Conservation (phyloP, 2,329 filamentous ascomycete genomes). For the Claviceps sp. region DNA sequence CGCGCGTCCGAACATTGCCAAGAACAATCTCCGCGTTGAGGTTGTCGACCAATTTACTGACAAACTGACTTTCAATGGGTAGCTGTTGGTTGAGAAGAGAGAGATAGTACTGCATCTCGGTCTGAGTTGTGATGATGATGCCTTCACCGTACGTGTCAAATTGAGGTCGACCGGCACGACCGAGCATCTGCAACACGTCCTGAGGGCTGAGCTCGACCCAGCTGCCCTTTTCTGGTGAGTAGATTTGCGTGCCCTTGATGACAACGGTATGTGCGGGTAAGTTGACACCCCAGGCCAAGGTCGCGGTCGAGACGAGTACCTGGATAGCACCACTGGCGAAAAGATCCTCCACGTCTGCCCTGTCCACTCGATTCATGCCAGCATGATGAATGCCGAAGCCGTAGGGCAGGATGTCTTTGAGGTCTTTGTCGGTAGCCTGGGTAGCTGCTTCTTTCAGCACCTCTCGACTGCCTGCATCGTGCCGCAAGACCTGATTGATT, state of each 20-base stretch:
- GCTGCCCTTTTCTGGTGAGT: slow-evolving; percentile 95
- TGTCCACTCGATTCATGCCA: slow-evolving; percentile 90
- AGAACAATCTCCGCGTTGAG: slow-evolving; percentile 93
- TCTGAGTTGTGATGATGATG: slow-evolving; percentile 94
- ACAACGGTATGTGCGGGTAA: slow-evolving; percentile 94
- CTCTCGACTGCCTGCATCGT: slow-evolving; percentile 82
- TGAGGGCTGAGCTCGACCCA: slow-evolving; percentile 97
- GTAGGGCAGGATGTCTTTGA: slow-evolving; percentile 91
- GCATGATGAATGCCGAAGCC: slow-evolving; percentile 98
- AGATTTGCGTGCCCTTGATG: slow-evolving; percentile 96
- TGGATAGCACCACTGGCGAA: slow-evolving; percentile 86
- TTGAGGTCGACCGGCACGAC: slow-evolving; percentile 88
- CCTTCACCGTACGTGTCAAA: slow-evolving; percentile 97
- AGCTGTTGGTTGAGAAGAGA: slow-evolving; percentile 94
- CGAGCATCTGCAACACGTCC: slow-evolving; percentile 96
- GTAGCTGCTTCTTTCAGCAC: slow-evolving; percentile 77
- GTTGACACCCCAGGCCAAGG: slow-evolving; percentile 98
- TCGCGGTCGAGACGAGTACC: slow-evolving; percentile 92
- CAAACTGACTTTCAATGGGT: slow-evolving; percentile 92
- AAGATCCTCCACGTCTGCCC: slow-evolving; percentile 87
- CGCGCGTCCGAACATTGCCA: slow-evolving; percentile 78
- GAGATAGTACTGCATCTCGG: slow-evolving; percentile 92
- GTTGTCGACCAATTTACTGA: slow-evolving; percentile 87
- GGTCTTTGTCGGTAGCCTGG: slow-evolving; percentile 67
- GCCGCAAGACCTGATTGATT: slow-evolving; percentile 87